Percentiles rank a stretch among this genome's conserved stretches.
Evolutionary conservation across 257 asterid species (phyloP).

Genomic region (Solanum corneliomulleri): DNA sequence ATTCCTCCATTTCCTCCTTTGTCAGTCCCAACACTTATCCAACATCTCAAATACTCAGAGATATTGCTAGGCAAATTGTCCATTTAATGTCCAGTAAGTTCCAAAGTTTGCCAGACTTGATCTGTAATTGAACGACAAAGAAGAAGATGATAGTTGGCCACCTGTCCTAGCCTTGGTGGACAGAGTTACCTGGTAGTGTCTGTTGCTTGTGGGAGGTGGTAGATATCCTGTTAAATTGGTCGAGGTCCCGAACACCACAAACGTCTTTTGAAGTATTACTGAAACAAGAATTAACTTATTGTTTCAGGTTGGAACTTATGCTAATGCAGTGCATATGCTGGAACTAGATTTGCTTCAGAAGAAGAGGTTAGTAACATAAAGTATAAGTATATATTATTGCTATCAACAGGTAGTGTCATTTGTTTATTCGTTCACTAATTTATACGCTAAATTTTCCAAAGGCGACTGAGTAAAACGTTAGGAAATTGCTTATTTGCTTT

Average conservation of each 20-base stretch:
- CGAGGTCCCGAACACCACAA: not conserved
- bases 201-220: not conserved
- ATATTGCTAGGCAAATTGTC: not conserved
- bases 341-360: slow-evolving; percentile 60
- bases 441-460: not conserved
- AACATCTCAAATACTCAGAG: not conserved
- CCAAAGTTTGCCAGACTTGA: not conserved
- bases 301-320: slow-evolving; percentile 51
- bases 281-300: not conserved
- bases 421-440: not conserved
- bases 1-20: not conserved
- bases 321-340: slow-evolving; percentile 52
- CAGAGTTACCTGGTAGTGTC: not conserved
- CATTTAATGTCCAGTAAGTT: not conserved
- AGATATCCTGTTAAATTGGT: not conserved
- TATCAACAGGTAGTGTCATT: not conserved
- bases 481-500: not conserved
- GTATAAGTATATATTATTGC: not conserved
- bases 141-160: not conserved
- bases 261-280: not conserved
- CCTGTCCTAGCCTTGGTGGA: not conserved
- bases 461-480: not conserved
- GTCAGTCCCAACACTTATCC: not conserved
- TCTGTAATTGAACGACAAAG: not conserved
- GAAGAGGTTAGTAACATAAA: slow-evolving; percentile 38